phyloP scores from a whole-genome alignment of 2,329 filamentous ascomycete genomes.

The Clonostachys solani region DNA sequence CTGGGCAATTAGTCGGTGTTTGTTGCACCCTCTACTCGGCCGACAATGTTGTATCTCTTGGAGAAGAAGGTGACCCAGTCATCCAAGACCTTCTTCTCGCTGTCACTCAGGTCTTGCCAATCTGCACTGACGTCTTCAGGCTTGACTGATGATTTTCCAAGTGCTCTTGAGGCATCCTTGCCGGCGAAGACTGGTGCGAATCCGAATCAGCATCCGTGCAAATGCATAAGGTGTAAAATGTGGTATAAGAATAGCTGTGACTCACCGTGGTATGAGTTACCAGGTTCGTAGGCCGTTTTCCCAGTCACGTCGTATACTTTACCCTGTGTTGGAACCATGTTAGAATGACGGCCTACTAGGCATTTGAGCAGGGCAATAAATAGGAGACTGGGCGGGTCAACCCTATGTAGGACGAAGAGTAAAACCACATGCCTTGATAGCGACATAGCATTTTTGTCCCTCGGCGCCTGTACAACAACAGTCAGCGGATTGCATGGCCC shows the following conservation, averaged over 20 bases:
- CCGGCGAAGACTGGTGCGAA: slow-evolving; percentile 75
- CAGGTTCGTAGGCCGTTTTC: slow-evolving; percentile 80
- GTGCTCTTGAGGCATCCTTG: slow-evolving; percentile 89
- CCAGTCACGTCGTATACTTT: slow-evolving; percentile 91
- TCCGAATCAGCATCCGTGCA: no score
- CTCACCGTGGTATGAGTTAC: slow-evolving; percentile 79
- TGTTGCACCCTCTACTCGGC: slow-evolving; percentile 57
- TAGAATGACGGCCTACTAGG: no score
- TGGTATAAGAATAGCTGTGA: background rate
- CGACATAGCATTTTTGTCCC: slow-evolving; percentile 62
- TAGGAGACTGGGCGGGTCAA: background rate
- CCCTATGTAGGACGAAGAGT: background rate
- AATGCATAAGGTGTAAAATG: no score
- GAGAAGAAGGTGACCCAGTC: slow-evolving; percentile 97
- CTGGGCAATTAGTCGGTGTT: slow-evolving; percentile 33
- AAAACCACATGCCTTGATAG: slow-evolving; percentile 56
- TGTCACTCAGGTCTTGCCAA: slow-evolving; percentile 78
- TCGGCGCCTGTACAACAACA: slow-evolving; percentile 49
- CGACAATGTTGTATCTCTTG: slow-evolving; percentile 92
- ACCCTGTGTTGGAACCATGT: slow-evolving; percentile 48
- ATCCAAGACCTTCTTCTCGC: slow-evolving; percentile 77
- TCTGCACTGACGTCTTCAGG: slow-evolving; percentile 76
- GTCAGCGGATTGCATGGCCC: background rate
- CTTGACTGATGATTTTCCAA: slow-evolving; percentile 84
- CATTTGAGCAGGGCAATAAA: background rate